Base-by-base conservation (phyloP, 2,329 filamentous ascomycete species). In the Trichoderma citrinoviride region DNA sequence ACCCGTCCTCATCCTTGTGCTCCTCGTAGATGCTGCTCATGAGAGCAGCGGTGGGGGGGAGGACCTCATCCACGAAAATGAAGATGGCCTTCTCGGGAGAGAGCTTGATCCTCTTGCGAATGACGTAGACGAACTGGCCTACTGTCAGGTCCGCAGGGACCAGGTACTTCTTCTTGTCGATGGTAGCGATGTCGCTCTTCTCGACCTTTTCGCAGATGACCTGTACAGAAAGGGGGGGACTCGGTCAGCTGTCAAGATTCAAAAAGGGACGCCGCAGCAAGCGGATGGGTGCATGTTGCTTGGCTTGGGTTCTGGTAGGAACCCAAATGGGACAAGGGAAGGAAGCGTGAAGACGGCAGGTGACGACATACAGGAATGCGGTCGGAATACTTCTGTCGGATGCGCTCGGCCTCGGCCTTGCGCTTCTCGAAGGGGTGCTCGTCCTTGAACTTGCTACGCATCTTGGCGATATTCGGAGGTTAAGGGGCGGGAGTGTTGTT, bases 391-490 rank as follows among this genome's bases (percentile, higher is more conserved):
- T 99, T 99, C 85, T 97, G 93, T 72, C 95, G 93, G 79, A 97
- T 97, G 80, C 95, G 93, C 86, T 99, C 95, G 78, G 95, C 95
- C 84, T 99, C 95, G 71, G 95, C 95, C 92, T 98, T 97, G 84
- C 95, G 93, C 92, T 99, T 99, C 90, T 98, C 95, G 79, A 98
- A 98, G 74, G 92, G 93, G 81, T 98, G 95, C 88, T 98, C 95
- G 89, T 99, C 95, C 93, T 99, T 99, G 82, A 99, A 99, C 88
- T 98, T 98, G 85, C 92, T 96, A 78, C 93, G 91, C 93, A 97
- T 97, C 72, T 76, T 92, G 85, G 76, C 76, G 77, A 78, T 15
- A 19, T 43, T n/a, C 3, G 6, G n/a, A 43, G 49, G 37, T 52
- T n/a, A 21, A 6, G 47, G 23, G 25, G 47, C 7, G 12, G 53